Evolutionary conservation across 129 eudicot genomes (phyloP).

Genomic region (Arctium minus): DNA sequence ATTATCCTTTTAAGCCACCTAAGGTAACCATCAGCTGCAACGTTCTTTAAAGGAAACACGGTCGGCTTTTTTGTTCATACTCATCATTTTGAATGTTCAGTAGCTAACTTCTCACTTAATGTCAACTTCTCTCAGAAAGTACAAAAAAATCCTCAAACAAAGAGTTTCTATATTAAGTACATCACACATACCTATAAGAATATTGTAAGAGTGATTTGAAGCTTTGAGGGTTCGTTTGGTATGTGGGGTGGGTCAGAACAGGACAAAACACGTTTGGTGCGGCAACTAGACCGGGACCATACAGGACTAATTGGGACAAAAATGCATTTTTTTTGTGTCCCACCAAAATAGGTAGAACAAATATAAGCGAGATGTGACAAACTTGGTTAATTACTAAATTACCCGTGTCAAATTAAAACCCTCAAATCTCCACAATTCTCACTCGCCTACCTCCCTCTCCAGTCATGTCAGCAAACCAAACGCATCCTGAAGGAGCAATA

Average conservation of each 20-base stretch:
- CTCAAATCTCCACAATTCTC: not conserved
- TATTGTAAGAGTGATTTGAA: not conserved
- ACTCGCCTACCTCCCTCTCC: not conserved
- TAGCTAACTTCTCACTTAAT: not conserved
- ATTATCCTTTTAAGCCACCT: constrained; percentile 81
- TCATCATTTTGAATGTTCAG: not conserved
- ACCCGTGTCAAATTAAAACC: not conserved
- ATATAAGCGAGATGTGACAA: not conserved
- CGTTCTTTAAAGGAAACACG: not conserved
- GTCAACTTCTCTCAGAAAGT: not conserved
- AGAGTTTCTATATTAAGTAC: not conserved
- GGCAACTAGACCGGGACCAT: no score
- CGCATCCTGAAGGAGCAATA: not conserved
- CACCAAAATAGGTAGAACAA: not conserved
- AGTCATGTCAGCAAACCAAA: no score
- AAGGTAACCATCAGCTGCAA: constrained; percentile 41
- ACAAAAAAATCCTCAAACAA: not conserved
- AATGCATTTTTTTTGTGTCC: not conserved
- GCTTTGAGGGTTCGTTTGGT: not conserved
- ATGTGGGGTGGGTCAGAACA: not conserved
- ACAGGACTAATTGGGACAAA: no score
- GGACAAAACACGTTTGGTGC: no score
- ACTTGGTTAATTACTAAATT: not conserved
- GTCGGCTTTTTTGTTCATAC: not conserved
- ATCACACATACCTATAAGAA: not conserved